Percentiles rank a stretch among this genome's conserved stretches.
These are phyloP conservation scores for Aspergillus cejpii DNA, from an alignment of 2,329 filamentous ascomycete genomes.

Conservation along the genomic window DNA sequence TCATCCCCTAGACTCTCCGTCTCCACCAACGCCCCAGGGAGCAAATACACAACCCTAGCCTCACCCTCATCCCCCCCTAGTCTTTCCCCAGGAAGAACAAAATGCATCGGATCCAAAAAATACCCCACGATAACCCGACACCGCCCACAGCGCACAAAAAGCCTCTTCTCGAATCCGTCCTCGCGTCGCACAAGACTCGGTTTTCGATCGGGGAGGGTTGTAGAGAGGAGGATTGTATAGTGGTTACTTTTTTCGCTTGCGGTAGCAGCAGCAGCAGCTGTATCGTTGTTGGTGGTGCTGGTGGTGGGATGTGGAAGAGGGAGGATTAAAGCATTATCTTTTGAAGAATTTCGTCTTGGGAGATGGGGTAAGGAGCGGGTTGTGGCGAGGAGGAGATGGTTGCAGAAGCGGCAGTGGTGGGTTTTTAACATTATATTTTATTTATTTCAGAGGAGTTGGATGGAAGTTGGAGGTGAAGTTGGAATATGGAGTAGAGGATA, in stretches of 20 bases:
- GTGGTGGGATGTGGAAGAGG: slow-evolving; percentile 41
- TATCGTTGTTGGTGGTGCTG: background rate
- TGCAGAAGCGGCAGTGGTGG: slow-evolving; percentile 59
- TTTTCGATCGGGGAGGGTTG: slow-evolving; percentile 44
- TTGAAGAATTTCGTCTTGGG: slow-evolving; percentile 47
- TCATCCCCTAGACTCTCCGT: slow-evolving; percentile 50
- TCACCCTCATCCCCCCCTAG: slow-evolving; percentile 26
- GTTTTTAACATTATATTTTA: no score
- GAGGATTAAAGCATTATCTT: slow-evolving; percentile 54
- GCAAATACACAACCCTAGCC: slow-evolving; percentile 50
- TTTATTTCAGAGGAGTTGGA: no score
- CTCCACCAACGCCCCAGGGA: slow-evolving; percentile 54
- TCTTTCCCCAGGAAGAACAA: slow-evolving; percentile 1
- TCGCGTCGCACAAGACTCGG: slow-evolving; percentile 49
- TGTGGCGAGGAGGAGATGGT: slow-evolving; percentile 56
- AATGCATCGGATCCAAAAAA: slow-evolving; percentile 52
- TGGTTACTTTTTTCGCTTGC: slow-evolving; percentile 19
- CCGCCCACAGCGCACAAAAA: slow-evolving; percentile 52
- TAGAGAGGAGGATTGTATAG: slow-evolving; percentile 49
- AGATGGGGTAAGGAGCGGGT: slow-evolving; percentile 49
- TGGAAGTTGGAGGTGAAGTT: slow-evolving; percentile 1
- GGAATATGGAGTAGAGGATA: background rate
- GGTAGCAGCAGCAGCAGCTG: slow-evolving; percentile 3
- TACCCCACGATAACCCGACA: slow-evolving; percentile 59
- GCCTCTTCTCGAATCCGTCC: slow-evolving; percentile 63